Evolutionary conservation across 331 rosid genomes (phyloP).

Genomic region (Arachis monticola): DNA sequence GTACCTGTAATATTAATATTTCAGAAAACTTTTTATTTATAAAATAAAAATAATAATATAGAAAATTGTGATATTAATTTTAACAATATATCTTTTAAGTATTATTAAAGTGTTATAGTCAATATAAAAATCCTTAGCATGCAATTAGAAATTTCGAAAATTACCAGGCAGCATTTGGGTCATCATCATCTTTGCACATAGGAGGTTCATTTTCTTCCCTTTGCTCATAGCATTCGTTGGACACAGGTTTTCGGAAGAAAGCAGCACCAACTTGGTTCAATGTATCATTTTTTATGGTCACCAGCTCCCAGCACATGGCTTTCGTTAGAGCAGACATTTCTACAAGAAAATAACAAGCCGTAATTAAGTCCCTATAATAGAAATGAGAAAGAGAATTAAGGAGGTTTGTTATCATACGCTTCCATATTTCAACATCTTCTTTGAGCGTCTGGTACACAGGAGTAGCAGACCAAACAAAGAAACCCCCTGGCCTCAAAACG

Average conservation of each 20-base stretch:
- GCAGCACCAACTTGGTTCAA: constrained; percentile 71
- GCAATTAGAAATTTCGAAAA: background rate
- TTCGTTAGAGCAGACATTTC: constrained; percentile 66
- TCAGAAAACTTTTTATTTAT: no score
- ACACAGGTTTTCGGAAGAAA: constrained; percentile 67
- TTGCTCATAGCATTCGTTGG: constrained; percentile 70
- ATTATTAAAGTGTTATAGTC: no score
- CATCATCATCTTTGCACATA: constrained; percentile 74
- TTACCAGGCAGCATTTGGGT: constrained; percentile 84
- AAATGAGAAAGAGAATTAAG: background rate
- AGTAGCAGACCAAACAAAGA: constrained; percentile 85
- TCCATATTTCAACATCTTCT: constrained; percentile 81
- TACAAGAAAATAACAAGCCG: constrained; percentile 25
- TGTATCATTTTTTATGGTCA: constrained; percentile 61
- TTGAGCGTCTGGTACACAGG: constrained; percentile 74
- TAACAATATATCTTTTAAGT: no score
- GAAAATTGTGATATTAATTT: no score
- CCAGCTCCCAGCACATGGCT: constrained; percentile 87
- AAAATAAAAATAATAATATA: no score
- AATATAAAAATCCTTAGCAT: background rate
- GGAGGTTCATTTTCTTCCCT: constrained; percentile 71
- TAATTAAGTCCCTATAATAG: constrained; percentile 1
- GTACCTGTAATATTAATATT: constrained; percentile 50
- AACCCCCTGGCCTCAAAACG: constrained; percentile 78
- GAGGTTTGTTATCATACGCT: constrained; percentile 43